Percentiles rank a stretch among this genome's conserved stretches.
Conservation (phyloP, 306 rosid genomes). For the Vicia sativa region DNA sequence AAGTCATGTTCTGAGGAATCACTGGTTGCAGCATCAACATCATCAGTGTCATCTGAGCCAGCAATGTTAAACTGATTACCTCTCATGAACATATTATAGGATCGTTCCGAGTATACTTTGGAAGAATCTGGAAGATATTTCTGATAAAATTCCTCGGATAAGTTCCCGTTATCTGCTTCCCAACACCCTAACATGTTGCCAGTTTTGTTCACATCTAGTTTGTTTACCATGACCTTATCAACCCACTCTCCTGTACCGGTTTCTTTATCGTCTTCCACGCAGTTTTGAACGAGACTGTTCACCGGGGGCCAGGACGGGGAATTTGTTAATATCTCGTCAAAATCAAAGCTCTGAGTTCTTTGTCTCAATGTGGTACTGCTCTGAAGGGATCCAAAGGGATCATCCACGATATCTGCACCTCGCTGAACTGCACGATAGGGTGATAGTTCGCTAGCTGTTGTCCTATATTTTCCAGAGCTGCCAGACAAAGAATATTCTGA, state of each 20-base stretch:
- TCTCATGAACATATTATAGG: slow-evolving; percentile 67
- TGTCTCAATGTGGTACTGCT: slow-evolving; percentile 53
- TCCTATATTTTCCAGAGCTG: slow-evolving; percentile 64
- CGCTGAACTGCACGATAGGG: slow-evolving; percentile 55
- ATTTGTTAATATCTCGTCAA: slow-evolving; percentile 73
- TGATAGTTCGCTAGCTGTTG: slow-evolving; percentile 54
- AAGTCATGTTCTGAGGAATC: slow-evolving; percentile 94
- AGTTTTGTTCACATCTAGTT: slow-evolving; percentile 62
- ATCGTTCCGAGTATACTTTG: slow-evolving; percentile 60
- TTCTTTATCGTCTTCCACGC: slow-evolving; percentile 77
- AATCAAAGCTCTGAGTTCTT: slow-evolving; percentile 76
- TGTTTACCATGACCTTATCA: slow-evolving; percentile 98
- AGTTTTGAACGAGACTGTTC: slow-evolving; percentile 61
- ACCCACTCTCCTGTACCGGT: slow-evolving; percentile 80
- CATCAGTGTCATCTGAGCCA: slow-evolving; percentile 76
- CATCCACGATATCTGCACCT: slow-evolving; percentile 46
- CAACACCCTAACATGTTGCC: slow-evolving; percentile 69
- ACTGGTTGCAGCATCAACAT: slow-evolving; percentile 89
- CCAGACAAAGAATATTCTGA: slow-evolving; percentile 55
- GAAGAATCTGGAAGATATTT: slow-evolving; percentile 86
- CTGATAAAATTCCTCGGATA: slow-evolving; percentile 74
- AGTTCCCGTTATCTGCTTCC: slow-evolving; percentile 70
- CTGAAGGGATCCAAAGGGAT: slow-evolving; percentile 47
- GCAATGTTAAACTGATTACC: slow-evolving; percentile 57
- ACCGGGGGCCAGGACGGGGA: slow-evolving; percentile 96